Conservation (phyloP, 1,284 basidiomycete species). For the Volvariella surrecta region DNA sequence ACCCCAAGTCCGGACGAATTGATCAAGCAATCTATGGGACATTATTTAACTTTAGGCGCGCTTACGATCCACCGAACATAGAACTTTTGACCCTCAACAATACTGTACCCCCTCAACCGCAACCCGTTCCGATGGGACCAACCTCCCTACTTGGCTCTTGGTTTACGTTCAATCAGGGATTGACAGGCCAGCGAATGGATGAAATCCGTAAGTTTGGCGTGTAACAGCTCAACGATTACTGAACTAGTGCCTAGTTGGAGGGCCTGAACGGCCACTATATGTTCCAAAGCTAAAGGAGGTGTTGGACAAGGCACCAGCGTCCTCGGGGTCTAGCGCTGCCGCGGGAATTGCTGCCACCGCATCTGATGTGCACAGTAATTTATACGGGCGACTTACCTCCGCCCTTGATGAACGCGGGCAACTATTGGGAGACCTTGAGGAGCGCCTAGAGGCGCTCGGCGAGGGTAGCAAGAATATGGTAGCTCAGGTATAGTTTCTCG, state of each 20-base stretch:
- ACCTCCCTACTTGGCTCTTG: conserved; percentile 46
- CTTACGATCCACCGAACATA: conserved; percentile 39
- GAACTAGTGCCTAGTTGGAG: conserved; percentile 38
- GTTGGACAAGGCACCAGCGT: conserved; percentile 10
- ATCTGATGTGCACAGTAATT: conserved; percentile 27
- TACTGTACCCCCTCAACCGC: conserved; percentile 43
- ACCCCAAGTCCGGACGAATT: conserved; percentile 24
- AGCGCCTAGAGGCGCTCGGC: conserved; percentile 51
- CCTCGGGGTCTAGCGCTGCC: conserved; percentile 15
- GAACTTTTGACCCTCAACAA: conserved; percentile 36
- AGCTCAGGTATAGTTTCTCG: conserved; percentile 34
- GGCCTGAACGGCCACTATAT: conserved; percentile 46
- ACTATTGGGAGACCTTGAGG: conserved; percentile 25
- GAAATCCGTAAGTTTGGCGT: conserved; percentile 35
- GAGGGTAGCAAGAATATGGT: conserved; percentile 61
- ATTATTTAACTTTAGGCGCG: conserved; percentile 46
- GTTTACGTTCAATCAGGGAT: conserved; percentile 34
- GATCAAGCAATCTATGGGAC: conserved; percentile 42
- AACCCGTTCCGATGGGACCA: conserved; percentile 50
- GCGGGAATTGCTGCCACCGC: conserved; percentile 25
- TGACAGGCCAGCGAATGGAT: conserved; percentile 53
- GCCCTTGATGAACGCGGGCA: conserved; percentile 60
- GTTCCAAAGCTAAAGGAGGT: conserved; percentile 17
- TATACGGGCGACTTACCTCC: conserved; percentile 41
- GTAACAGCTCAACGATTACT: background rate